phyloP scores from a whole-genome alignment of 2,329 filamentous ascomycete genomes.

The Chrysosphaeria jannelii region DNA sequence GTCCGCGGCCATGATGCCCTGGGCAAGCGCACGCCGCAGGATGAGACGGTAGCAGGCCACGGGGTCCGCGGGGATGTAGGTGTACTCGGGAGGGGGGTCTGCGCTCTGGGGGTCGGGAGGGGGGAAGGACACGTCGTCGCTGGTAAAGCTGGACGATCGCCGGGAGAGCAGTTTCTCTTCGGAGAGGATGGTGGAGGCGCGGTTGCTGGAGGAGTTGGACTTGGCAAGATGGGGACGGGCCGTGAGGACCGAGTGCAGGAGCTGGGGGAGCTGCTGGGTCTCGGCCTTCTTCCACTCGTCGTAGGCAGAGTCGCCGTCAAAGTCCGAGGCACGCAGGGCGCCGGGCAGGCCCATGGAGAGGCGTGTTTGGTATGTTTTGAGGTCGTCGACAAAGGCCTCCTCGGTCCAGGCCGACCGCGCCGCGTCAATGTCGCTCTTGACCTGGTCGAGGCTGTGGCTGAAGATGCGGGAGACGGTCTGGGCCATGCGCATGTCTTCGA shows the following conservation, averaged over 20 bases:
- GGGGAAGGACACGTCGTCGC: no score
- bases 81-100: conserved; percentile 49
- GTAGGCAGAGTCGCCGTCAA: conserved; percentile 69
- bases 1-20: conserved; percentile 15
- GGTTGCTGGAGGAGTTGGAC: conserved; percentile 10
- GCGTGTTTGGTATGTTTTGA: conserved; percentile 80
- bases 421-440: conserved; percentile 65
- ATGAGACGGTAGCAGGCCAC: conserved; percentile 61
- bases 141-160: no score
- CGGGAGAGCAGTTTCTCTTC: conserved; percentile 28
- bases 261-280: conserved; percentile 56
- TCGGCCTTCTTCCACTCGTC: conserved; percentile 81
- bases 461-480: conserved; percentile 70
- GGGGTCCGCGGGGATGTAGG: conserved; percentile 67
- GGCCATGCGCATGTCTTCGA: conserved; percentile 91
- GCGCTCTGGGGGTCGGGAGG: no score
- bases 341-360: conserved; percentile 51
- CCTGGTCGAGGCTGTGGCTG: conserved; percentile 43
- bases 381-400: conserved; percentile 62
- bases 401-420: conserved; percentile 68
- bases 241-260: conserved; percentile 76
- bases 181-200: conserved; percentile 20
- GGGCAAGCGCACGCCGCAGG: conserved; percentile 42
- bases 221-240: conserved; percentile 66
- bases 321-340: conserved; percentile 58